Base-by-base conservation (phyloP, 768 basidiomycete species). In the Tylopilus balloui region DNA sequence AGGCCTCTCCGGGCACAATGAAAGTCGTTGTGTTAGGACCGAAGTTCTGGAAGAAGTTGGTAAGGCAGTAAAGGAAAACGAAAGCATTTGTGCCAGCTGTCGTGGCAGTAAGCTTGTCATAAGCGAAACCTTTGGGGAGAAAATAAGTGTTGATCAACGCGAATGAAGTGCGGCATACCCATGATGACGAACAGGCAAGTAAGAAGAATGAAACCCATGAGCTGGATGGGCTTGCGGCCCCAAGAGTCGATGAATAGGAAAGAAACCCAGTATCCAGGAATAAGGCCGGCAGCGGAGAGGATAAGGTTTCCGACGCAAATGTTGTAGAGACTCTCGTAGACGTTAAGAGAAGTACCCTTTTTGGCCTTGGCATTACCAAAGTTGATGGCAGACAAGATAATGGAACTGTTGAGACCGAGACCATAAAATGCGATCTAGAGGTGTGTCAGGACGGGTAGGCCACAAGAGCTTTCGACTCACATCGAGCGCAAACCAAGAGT, bases 21-120 rank as follows among this genome's bases (percentile, higher is more conserved):
- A 92, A 92, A 0, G 88, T 90, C 1, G 87, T 91, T 0, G 78
- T 78, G 57, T 90, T 88, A 10, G 84, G 86, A 2, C 87, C 89
- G 53, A 90, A 92, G 70, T 92, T 92, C 72, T 88, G 85, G 84
- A 91, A 89, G 72, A 90, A 90, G 64, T 88, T 86, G 58, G 88
- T 78, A n/a, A 92, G 72, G 64, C 88, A 88, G 72, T 92, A 92
- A 23, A 89, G 77, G 71, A 86, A 84, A 42, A 89, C 82, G 64
- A 92, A 91, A 2, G 75, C 87, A 29, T 80, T 79, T 14, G 42
- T 74, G 17, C 70, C 64, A 2, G 64, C 11, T 3, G 55, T 4
- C 2, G 73, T 76, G 25, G 75, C 72, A 42, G 39, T 81, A 45
- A 83, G 73, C 57, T 71, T 75, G 62, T 85, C 73, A 54, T 78